A percentile compares a stretch with the other conserved stretches of the same genome.
These are phyloP conservation scores for Penicillium coffeae DNA, from an alignment of 495 filamentous ascomycete species.

Conservation along the genomic window DNA sequence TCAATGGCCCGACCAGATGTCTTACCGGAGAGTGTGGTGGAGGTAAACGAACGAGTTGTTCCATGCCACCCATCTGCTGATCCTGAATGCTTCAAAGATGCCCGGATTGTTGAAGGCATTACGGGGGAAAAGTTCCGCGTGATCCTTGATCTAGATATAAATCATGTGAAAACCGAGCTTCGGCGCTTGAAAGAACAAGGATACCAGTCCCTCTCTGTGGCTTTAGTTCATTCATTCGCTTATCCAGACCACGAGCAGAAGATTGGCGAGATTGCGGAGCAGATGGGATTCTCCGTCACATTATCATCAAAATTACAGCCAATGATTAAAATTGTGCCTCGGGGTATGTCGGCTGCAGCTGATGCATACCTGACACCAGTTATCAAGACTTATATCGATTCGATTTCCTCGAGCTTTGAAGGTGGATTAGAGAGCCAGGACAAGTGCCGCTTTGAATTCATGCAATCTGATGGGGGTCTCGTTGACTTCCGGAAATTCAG, in stretches of 20 bases:
- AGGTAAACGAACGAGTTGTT: slow-evolving; percentile 72
- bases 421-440: slow-evolving; percentile 49
- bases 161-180: slow-evolving; percentile 39
- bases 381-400: slow-evolving; percentile 91
- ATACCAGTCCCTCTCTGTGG: slow-evolving; percentile 50
- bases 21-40: slow-evolving; percentile 69
- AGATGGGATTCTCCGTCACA: slow-evolving; percentile 56
- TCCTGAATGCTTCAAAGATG: slow-evolving; percentile 53
- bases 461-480: slow-evolving; percentile 55
- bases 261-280: slow-evolving; percentile 46
- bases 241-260: slow-evolving; percentile 51
- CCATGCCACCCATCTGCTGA: slow-evolving; percentile 50
- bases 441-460: slow-evolving; percentile 48
- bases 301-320: slow-evolving; percentile 66
- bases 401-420: slow-evolving; percentile 66
- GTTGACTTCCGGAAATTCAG: slow-evolving; percentile 55
- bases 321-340: slow-evolving; percentile 73
- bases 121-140: slow-evolving; percentile 52
- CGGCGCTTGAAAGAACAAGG: slow-evolving; percentile 41
- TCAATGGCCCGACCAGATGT: slow-evolving; percentile 77
- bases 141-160: slow-evolving; percentile 38
- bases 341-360: slow-evolving; percentile 88
- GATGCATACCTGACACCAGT: slow-evolving; percentile 96
- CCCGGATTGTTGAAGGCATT: slow-evolving; percentile 41
- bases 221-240: slow-evolving; percentile 51